Evolutionary conservation across 2,329 filamentous ascomycete species (phyloP).

Genomic region (Trichoderma breve): DNA sequence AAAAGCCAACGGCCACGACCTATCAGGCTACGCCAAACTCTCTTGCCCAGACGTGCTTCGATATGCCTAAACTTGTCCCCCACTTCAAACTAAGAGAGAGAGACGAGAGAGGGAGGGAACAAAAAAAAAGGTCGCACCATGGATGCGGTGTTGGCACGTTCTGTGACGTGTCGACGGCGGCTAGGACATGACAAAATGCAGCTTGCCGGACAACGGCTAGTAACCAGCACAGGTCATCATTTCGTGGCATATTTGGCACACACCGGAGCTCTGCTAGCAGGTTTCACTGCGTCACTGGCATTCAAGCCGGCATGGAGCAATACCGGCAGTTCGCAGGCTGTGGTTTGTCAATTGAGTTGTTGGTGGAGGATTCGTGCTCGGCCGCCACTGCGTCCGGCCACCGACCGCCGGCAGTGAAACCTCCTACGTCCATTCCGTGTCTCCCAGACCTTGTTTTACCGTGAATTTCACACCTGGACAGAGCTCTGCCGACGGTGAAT

Average conservation of each 20-base stretch:
- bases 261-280: neutral
- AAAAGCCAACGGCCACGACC: neutral
- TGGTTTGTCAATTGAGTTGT: neutral
- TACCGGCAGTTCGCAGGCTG: neutral
- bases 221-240: neutral
- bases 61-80: neutral
- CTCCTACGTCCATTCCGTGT: neutral
- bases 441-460: neutral
- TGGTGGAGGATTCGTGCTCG: conserved; percentile 3
- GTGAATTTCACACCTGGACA: neutral
- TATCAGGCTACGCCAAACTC: conserved; percentile 4
- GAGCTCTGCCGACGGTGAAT: neutral
- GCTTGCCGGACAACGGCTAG: neutral
- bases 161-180: conserved; percentile 13
- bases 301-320: neutral
- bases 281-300: conserved; percentile 9
- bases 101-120: neutral
- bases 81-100: neutral
- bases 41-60: neutral
- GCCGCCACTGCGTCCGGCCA: neutral
- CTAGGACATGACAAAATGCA: conserved; percentile 10
- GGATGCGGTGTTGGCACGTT: neutral
- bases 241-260: neutral
- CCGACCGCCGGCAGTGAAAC: neutral
- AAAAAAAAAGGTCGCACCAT: conserved; percentile 1